phyloP scores from a whole-genome alignment of 1,139 yeast genomes.

The Diutina rugosa region DNA sequence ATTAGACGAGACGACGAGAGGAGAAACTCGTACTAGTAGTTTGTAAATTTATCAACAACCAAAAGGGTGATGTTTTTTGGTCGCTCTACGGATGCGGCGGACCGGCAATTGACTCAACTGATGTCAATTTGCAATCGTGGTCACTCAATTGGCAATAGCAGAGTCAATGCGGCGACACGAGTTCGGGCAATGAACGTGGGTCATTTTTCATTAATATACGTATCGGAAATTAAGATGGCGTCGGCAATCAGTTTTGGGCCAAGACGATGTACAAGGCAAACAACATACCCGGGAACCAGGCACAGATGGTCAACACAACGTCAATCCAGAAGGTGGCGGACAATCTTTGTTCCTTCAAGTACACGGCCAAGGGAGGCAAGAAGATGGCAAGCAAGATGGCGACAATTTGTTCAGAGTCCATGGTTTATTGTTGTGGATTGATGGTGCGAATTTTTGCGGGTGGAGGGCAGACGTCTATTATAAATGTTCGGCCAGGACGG shows the following conservation, averaged over 20 bases:
- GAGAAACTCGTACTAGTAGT: not conserved
- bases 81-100: not conserved
- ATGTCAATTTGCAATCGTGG: not conserved
- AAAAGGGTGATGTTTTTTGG: too few relatives aligned
- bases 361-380: slow-evolving; percentile 65
- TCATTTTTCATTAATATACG: not conserved
- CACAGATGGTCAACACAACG: slow-evolving; percentile 43
- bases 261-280: slow-evolving; percentile 57
- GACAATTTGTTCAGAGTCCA: slow-evolving; percentile 32
- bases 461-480: not conserved
- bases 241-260: not conserved
- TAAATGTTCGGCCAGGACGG: not conserved
- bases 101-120: not conserved
- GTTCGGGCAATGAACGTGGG: not conserved
- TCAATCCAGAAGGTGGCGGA: slow-evolving; percentile 51
- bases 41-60: too few relatives aligned
- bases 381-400: slow-evolving; percentile 38
- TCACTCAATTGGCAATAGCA: not conserved
- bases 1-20: not conserved
- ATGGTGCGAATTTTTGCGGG: not conserved
- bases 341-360: slow-evolving; percentile 43
- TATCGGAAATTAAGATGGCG: not conserved
- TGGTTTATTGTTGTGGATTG: slow-evolving; percentile 5
- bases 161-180: not conserved
- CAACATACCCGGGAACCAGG: slow-evolving; percentile 68